phyloP scores from a whole-genome alignment of 108 stramenopile genomes.

The Nitzschia sp. region DNA sequence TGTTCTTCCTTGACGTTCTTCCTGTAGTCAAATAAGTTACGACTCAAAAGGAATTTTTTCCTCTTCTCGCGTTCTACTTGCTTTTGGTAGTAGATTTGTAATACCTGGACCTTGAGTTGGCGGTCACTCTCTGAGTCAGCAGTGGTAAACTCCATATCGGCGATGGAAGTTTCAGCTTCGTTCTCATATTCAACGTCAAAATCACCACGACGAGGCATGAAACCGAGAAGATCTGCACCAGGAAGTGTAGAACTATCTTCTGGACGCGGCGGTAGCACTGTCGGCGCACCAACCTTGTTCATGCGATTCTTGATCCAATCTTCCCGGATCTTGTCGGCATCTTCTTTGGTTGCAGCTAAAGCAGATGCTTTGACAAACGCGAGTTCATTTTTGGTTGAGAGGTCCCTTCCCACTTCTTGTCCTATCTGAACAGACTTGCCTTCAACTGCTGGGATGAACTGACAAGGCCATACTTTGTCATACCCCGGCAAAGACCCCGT shows the following conservation, averaged over 20 bases:
- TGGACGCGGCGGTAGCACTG: constrained; percentile 73
- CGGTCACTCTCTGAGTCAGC: constrained; percentile 77
- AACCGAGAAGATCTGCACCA: constrained; percentile 81
- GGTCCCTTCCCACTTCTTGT: constrained; percentile 78
- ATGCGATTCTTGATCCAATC: constrained; percentile 71
- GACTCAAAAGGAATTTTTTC: constrained; percentile 79
- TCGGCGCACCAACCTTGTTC: constrained; percentile 56
- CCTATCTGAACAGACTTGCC: constrained; percentile 43
- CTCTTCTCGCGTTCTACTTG: constrained; percentile 85
- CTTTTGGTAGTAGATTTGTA: constrained; percentile 86
- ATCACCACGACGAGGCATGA: constrained; percentile 93
- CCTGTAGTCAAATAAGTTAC: constrained; percentile 78
- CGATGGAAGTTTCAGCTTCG: constrained; percentile 87
- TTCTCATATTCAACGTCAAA: constrained; percentile 97
- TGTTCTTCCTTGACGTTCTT: constrained; percentile 65
- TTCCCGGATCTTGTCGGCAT: constrained; percentile 59
- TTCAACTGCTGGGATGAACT: constrained; percentile 58
- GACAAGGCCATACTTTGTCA: constrained; percentile 60
- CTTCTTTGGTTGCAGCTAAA: constrained; percentile 35
- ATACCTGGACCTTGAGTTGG: constrained; percentile 85
- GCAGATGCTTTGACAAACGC: constrained; percentile 59
- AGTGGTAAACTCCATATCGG: constrained; percentile 88
- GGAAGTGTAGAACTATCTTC: constrained; percentile 67
- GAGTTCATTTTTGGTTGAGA: constrained; percentile 72
- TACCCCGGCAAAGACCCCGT: constrained; percentile 65